Evolutionary conservation across 495 filamentous ascomycete genomes (phyloP), one percentile per base, ranked within the genome.

Genomic region (Tuber borchii): DNA sequence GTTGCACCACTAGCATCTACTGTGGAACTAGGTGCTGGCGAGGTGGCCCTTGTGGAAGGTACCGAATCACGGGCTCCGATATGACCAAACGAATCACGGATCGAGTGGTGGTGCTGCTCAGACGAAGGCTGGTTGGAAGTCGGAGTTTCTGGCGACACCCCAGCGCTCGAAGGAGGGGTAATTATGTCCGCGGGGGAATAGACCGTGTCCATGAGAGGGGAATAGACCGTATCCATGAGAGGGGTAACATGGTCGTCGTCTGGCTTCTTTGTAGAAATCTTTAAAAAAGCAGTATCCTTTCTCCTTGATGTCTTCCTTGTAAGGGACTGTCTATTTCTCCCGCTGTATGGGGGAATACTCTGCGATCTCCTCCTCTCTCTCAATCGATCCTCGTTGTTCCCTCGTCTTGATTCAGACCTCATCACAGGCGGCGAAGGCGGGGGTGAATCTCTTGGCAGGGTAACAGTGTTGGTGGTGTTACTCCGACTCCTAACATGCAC

Each of bases 151-250:
- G 77, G 72, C n/a, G 70, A 69, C 9, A 71, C 78, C 40, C 74
- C 78, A 45, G 78, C 78, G 37, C 78, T 79, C 17, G 78, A 79
- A 14, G 78, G 78, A 2, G 78, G 78, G 20, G 78, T 79, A 46
- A 77, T 76, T 22, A 79, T 79, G 56, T 79, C 78, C 10, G 71
- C 71, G 2, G 56, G 56, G 12, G 78, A 79, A 44, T 69, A 72
- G 51, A 70, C 69, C 3, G 78, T 70, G 16, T 79, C 78, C 48
- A 79, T 75, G 0, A 70, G 78, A 9, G 70, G 78, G 61, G 78
- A 76, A 44, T 69, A 72, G 51, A 70, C 69, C 3, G 78, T 70
- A 10, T 79, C 78, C 48, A 79, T 75, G 0, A 70, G 78, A 9
- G 70, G 78, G 61, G 78, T 72, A 22, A 48, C 39, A n/a, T 61